Base-by-base conservation (phyloP, 2,329 filamentous ascomycete species). In the Aspergillus floridensis region DNA sequence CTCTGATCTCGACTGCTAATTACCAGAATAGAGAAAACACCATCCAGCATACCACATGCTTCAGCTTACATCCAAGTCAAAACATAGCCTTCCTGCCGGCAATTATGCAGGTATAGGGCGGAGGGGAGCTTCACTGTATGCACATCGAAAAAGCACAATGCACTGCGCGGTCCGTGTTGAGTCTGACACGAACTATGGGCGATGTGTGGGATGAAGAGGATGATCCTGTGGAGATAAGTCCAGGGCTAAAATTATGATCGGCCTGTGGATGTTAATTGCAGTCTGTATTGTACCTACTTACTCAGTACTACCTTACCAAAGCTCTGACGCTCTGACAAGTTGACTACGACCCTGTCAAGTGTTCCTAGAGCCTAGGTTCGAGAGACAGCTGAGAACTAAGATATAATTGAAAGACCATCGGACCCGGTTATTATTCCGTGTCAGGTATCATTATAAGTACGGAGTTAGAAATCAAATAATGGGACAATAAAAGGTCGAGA, bases 101-200 rank as follows among this genome's bases (percentile, higher is more conserved):
- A 48, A n/a, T 46, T 47, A 59, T 59, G 57, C 51, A 59, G n/a
- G 32, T 50, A 53, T 57, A 57, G 31, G 32, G 41, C 50, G 46
- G 49, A 54, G 52, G 26, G 54, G 32, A 49, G 52, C 26, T 29
- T 29, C 26, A 50, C 53, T 49, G 35, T 48, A 61, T 62, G 60
- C 58, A 56, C 46, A 62, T 59, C 57, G 11, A 57, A 48, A 16
- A 46, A 62, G 62, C 60, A 64, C 62, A 58, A 62, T 59, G 62
- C 62, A 58, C 62, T 32, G 32, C 53, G 60, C 55, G 62, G 62
- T 49, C 62, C 60, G 62, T 64, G 62, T 63, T 49, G 29, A 57
- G 55, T 49, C 32, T 57, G 53, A 49, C 44, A 53, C 35, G 44
- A 49, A 51, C 52, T 54, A 54, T 19, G 14, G 14, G 7, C 38